These are phyloP conservation scores for Penicillium parvum DNA, from an alignment of 495 filamentous ascomycete species.

Conservation along the genomic window DNA sequence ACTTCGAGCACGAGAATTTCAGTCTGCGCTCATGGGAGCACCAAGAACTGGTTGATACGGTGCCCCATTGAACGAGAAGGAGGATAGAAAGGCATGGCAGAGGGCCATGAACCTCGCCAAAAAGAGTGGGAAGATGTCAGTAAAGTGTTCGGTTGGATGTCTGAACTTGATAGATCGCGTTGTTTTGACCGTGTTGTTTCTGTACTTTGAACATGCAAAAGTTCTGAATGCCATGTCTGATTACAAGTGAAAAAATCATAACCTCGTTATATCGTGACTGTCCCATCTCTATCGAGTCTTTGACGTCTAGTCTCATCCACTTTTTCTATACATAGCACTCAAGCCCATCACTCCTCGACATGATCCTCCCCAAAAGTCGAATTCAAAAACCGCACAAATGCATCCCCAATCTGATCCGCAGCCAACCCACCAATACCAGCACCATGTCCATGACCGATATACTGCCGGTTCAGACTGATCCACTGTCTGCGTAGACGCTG, in stretches of 20 bases:
- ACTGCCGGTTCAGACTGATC: constrained; percentile 66
- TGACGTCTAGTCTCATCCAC: constrained; percentile 31
- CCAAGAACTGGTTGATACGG: neutral
- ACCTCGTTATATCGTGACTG: constrained; percentile 13
- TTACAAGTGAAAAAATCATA: constrained; percentile 1
- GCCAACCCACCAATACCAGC: constrained; percentile 25
- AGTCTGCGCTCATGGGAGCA: neutral
- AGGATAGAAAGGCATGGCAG: neutral
- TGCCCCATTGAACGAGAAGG: neutral
- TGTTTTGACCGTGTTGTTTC: neutral
- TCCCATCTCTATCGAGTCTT: neutral
- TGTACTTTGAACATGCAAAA: neutral
- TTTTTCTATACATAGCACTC: neutral
- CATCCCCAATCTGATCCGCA: constrained; percentile 37
- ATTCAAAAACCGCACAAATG: constrained; percentile 48
- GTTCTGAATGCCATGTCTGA: neutral
- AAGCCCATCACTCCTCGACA: constrained; percentile 9
- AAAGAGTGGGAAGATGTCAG: neutral
- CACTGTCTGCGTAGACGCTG: constrained; percentile 84
- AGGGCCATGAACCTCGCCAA: neutral
- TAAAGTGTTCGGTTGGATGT: too few species aligned
- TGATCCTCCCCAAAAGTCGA: constrained; percentile 32
- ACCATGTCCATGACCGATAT: constrained; percentile 31
- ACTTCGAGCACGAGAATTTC: constrained; percentile 2
- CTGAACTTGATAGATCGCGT: too few species aligned